Base-by-base conservation (phyloP, 1,284 basidiomycete species). In the Phellopilus nigrolimitatus region DNA sequence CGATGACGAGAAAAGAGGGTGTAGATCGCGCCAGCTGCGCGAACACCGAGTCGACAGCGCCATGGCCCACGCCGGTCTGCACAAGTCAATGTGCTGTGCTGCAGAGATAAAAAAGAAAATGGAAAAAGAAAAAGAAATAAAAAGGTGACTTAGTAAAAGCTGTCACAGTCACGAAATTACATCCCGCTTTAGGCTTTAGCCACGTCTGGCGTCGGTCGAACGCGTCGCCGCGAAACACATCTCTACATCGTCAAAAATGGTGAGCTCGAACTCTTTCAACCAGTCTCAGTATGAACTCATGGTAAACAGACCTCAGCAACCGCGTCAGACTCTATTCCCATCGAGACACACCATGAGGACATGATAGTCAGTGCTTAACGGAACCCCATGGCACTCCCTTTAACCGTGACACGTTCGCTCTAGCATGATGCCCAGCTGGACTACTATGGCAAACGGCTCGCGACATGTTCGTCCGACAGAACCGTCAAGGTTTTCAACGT, bases 381-480 rank as follows among this genome's bases (percentile, higher is more conserved):
- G 19, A 22, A 22, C 25, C 31, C 22, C 13, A 8, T n/a, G n/a
- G n/a, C n/a, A n/a, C n/a, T n/a, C n/a, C n/a, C n/a, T n/a, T n/a
- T 30, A 37, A 17, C 34, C 19, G n/a, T 28, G 28, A 44, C 49
- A n/a, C 28, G 17, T 28, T 24, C 22, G 12, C 21, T 15, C 9
- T 53, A 95, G 91, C 95, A 99, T 68, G 95, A 99, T 67, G 95
- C 95, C 21, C 95, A 98, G 66, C 76, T 99, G 41, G 95, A 99
- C 70, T 98, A 95, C 74, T 97, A 97, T 64, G 95, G 94, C 47
- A 95, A 95, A 70, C 80, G 94, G 42, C 82, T 99, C 2, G 95
- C 95, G 3, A 99, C 95, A 1, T 97, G 94, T 66, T 97, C 93
- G 0, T 95, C 92, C 0, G 97, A 99, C 72, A 80, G 93, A 53